Evolutionary conservation across 2,329 filamentous ascomycete genomes (phyloP).

Genomic region (Lachnellula willkommii): DNA sequence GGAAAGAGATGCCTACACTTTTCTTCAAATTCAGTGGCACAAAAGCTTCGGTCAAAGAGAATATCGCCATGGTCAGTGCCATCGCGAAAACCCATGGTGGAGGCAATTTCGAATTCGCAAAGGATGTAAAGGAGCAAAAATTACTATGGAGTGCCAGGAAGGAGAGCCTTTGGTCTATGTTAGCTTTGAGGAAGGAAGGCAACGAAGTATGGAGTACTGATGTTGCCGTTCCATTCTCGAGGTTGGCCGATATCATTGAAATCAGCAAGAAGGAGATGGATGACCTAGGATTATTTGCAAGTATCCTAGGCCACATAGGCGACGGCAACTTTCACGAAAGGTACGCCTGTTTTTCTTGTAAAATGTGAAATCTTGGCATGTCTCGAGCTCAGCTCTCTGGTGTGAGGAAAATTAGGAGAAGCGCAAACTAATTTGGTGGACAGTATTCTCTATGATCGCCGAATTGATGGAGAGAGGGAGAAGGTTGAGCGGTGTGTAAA

Average conservation of each 20-base stretch:
- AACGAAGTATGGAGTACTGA: slow-evolving; percentile 81
- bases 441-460: slow-evolving; percentile 76
- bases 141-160: slow-evolving; percentile 77
- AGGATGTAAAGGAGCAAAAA: slow-evolving; percentile 63
- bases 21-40: slow-evolving; percentile 87
- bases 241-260: slow-evolving; percentile 70
- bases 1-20: slow-evolving; percentile 71
- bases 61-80: slow-evolving; percentile 61
- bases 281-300: slow-evolving; percentile 77
- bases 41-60: slow-evolving; percentile 69
- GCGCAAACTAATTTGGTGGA: too few relatives aligned
- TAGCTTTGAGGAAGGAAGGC: slow-evolving; percentile 59
- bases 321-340: slow-evolving; percentile 91
- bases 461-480: slow-evolving; percentile 61
- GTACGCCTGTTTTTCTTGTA: too few relatives aligned
- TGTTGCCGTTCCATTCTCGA: slow-evolving; percentile 74
- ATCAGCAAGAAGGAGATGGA: slow-evolving; percentile 86
- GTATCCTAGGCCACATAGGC: slow-evolving; percentile 82
- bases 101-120: slow-evolving; percentile 70
- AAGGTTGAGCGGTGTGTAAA: slow-evolving; percentile 78
- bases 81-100: slow-evolving; percentile 62
- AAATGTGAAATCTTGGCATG: too few relatives aligned
- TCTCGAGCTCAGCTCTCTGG: too few relatives aligned
- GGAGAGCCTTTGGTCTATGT: slow-evolving; percentile 78
- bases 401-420: too few relatives aligned